Conservation (phyloP, 2,329 filamentous ascomycete species). For the Alternaria ventricosa region DNA sequence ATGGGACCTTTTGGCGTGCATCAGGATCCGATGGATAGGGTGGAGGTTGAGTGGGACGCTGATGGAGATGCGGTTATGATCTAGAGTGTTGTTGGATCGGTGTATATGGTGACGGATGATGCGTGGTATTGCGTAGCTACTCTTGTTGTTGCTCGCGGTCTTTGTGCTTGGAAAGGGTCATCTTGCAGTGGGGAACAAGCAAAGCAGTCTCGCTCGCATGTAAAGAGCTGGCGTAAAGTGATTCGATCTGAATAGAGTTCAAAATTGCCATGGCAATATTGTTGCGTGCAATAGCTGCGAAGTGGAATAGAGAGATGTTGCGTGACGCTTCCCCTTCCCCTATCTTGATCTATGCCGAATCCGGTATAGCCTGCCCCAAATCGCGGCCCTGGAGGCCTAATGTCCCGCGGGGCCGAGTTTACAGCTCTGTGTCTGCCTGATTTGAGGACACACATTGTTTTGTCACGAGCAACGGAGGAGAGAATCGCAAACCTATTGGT, state of each 20-base stretch:
- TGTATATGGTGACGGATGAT: not conserved
- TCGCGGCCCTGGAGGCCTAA: not conserved
- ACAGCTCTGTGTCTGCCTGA: not conserved
- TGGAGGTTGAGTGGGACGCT: slow-evolving; percentile 12
- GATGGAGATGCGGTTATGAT: slow-evolving; percentile 12
- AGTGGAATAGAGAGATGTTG: not conserved
- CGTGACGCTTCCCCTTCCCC: not conserved
- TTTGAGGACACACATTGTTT: not conserved
- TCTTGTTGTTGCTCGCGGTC: too few relatives aligned
- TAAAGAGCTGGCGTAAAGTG: not conserved
- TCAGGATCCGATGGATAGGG: not conserved
- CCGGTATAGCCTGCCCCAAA: not conserved
- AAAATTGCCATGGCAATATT: not conserved
- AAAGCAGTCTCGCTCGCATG: not conserved
- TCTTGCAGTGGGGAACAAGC: not conserved
- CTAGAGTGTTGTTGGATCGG: not conserved
- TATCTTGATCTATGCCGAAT: not conserved
- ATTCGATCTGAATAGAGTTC: not conserved
- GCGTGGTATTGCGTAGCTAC: not conserved
- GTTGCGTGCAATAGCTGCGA: not conserved
- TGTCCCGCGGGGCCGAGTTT: not conserved
- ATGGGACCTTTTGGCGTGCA: not conserved
- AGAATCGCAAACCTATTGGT: not conserved
- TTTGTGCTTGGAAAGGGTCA: too few relatives aligned
- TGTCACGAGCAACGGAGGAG: not conserved